Evolutionary conservation across 768 basidiomycete species (phyloP), one percentile per base, ranked within the genome.

Genomic region (Naganishia antarctica): DNA sequence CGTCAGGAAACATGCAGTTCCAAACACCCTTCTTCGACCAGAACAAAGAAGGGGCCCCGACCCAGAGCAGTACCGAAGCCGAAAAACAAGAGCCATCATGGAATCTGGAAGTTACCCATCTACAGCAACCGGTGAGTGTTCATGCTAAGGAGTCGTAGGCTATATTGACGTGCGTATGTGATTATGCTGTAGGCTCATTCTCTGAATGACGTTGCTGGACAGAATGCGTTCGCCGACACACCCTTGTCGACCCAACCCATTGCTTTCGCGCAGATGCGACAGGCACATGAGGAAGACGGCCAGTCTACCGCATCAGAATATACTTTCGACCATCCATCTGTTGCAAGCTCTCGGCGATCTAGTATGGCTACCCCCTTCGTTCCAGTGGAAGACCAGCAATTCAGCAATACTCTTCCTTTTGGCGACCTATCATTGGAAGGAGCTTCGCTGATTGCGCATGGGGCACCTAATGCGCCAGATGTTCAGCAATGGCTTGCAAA

Each of bases 351-450:
- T 26, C 34, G 53, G 21, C 32, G 53, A 21, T 57, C 53, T 13
- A 57, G 53, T 37, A 23, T 57, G 37, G 53, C 53, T 4, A 8
- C 31, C 12, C n/a, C 53, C 5, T 57, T 41, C 31, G 23, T 21
- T 5, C 5, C 53, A 21, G 23, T 23, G 37, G 53, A 26, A 18
- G 53, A 40, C 23, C 53, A 37, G 32, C 53, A 40, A 2, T 13
- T 57, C 21, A 37, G 32, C 37, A 41, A 41, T 25, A 26, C n/a
- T 26, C 53, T 57, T 40, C 53, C 53, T n/a, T 57, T 57, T 34
- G 23, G 37, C 37, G 25, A 26, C 23, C 31, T 57, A 21, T 37
- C 37, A 5, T n/a, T 57, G 3, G 23, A 40, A 32, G 53, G 53
- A 11, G n/a, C 53, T 15, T 25, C 53, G 1, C 21, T 26, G 8